phyloP scores from a whole-genome alignment of 2,329 filamentous ascomycete species.

The Knufia fluminis region DNA sequence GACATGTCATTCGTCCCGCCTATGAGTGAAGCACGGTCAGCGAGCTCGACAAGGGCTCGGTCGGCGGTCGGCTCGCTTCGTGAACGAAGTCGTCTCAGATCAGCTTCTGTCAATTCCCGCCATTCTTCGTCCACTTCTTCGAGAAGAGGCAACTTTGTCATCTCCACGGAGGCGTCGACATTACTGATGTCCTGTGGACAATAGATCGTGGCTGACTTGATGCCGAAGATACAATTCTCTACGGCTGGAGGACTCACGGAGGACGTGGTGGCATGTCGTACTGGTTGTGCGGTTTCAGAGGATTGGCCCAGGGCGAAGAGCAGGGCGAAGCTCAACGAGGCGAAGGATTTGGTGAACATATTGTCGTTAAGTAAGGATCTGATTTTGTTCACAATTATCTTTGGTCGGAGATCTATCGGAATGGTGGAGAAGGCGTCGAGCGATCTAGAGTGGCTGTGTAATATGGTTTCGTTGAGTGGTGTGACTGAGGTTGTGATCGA shows the following conservation, averaged over 20 bases:
- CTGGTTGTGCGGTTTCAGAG: neutral
- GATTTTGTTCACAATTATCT: neutral
- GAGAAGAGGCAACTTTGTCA: too few relatives aligned
- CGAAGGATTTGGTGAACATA: neutral
- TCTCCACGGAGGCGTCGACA: too few relatives aligned
- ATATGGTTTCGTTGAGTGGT: neutral
- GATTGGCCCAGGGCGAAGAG: neutral
- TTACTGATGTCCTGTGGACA: too few relatives aligned
- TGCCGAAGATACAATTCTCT: too few relatives aligned
- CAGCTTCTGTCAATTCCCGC: too few relatives aligned
- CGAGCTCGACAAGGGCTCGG: neutral
- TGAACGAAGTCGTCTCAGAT: neutral
- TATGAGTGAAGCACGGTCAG: neutral
- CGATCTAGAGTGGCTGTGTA: neutral
- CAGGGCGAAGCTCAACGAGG: neutral
- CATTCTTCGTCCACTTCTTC: too few relatives aligned
- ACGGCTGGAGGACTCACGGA: too few relatives aligned
- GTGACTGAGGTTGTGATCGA: neutral
- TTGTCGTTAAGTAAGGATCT: neutral
- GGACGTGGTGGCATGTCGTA: too few relatives aligned
- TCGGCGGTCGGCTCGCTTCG: neutral
- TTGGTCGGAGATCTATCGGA: neutral
- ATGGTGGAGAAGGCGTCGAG: too few relatives aligned
- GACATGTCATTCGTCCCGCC: neutral
- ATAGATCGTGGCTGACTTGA: too few relatives aligned